These are phyloP conservation scores for Beta corolliflora DNA, from an alignment of 179 eudicot genomes.

Conservation along the genomic window DNA sequence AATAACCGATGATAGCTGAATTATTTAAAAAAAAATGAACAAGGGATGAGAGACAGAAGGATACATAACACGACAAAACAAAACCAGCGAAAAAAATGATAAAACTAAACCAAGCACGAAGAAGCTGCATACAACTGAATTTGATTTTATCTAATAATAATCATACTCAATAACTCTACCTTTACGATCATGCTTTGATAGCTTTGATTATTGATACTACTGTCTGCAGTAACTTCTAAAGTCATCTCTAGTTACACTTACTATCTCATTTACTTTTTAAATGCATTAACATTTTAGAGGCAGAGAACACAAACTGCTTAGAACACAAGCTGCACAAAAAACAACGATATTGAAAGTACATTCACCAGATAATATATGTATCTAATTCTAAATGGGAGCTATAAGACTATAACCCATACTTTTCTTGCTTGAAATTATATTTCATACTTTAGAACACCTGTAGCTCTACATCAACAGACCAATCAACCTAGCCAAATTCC, in stretches of 20 bases:
- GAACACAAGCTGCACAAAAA: background rate
- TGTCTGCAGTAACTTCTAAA: background rate
- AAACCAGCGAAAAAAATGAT: background rate
- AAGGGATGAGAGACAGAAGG: slow-evolving; percentile 4
- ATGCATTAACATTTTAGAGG: background rate
- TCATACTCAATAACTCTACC: background rate
- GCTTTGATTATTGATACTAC: background rate
- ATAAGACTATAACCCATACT: background rate
- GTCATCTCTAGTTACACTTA: background rate
- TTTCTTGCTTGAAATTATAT: background rate
- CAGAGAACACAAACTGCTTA: background rate
- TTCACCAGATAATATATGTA: background rate
- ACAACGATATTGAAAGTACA: background rate
- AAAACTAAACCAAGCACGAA: background rate
- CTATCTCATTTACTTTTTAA: background rate
- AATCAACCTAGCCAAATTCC: background rate
- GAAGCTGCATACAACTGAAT: background rate
- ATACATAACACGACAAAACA: background rate
- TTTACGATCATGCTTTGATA: background rate
- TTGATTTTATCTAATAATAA: background rate
- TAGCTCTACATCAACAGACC: background rate
- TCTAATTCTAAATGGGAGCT: background rate
- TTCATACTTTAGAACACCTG: background rate
- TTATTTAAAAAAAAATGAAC: slow-evolving; percentile 9
- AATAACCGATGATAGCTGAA: slow-evolving; percentile 63